These are phyloP conservation scores for Mycena galopus DNA, from an alignment of 768 basidiomycete genomes.

Conservation along the genomic window DNA sequence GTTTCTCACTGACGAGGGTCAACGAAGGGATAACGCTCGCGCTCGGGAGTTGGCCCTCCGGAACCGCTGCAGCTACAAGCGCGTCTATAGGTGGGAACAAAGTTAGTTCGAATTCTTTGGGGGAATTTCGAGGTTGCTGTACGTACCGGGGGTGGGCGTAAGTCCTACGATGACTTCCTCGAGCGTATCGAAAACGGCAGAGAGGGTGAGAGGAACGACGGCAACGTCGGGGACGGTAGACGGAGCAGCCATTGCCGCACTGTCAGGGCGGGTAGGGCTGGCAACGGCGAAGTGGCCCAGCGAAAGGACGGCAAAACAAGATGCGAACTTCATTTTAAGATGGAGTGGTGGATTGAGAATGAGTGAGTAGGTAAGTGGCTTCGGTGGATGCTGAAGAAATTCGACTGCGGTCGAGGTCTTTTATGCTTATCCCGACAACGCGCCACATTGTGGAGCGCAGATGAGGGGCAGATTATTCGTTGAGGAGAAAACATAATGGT, in stretches of 20 bases:
- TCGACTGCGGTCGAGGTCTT: background rate
- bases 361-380: background rate
- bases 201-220: too few species aligned
- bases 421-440: background rate
- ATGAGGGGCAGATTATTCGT: too few species aligned
- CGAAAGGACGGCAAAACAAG: constrained; percentile 4
- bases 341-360: background rate
- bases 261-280: constrained; percentile 1
- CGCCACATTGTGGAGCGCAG: background rate
- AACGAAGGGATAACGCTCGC: constrained; percentile 12
- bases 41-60: background rate
- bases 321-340: constrained; percentile 14
- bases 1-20: too few species aligned
- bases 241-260: background rate
- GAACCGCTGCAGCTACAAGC: background rate
- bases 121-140: too few species aligned
- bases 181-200: constrained; percentile 23
- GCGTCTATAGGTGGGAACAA: background rate
- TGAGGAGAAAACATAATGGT: background rate
- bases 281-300: constrained; percentile 6
- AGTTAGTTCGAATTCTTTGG: background rate
- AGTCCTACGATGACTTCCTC: background rate
- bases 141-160: background rate
- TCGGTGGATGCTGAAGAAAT: background rate
- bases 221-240: constrained; percentile 8